Evolutionary conservation across 2,329 filamentous ascomycete species (phyloP).

Genomic region (Penicillium nordicum): DNA sequence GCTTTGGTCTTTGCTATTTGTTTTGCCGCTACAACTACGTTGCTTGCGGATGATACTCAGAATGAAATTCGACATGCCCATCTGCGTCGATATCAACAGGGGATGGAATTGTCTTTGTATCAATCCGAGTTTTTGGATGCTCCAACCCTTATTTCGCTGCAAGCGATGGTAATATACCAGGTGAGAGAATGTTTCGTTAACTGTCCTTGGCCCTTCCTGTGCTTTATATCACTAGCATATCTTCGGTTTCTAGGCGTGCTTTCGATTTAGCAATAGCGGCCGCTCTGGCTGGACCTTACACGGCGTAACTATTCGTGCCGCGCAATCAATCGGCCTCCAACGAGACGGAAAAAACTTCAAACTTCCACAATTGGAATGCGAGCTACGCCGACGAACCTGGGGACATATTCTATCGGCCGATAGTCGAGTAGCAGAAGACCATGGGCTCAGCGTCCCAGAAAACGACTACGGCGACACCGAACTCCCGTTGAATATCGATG

Average conservation of each 20-base stretch:
- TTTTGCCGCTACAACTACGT: conserved; percentile 24
- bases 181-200: conserved; percentile 20
- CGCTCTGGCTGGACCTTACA: conserved; percentile 48
- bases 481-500: conserved; percentile 50
- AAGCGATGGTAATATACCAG: conserved; percentile 39
- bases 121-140: conserved; percentile 42
- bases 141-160: conserved; percentile 33
- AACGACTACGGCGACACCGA: conserved; percentile 42
- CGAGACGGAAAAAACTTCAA: conserved; percentile 51
- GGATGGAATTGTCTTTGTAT: conserved; percentile 41
- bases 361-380: conserved; percentile 51
- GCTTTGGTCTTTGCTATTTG: conserved; percentile 30
- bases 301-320: conserved; percentile 51
- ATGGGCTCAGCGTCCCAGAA: conserved; percentile 54
- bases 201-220: not conserved
- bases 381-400: conserved; percentile 54
- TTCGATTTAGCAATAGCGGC: conserved; percentile 21
- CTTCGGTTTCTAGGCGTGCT: conserved; percentile 14
- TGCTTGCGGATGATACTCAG: conserved; percentile 16
- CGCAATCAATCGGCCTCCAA: conserved; percentile 50
- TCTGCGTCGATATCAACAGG: conserved; percentile 23
- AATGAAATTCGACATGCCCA: conserved; percentile 13
- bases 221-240: not conserved
- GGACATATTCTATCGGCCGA: conserved; percentile 49
- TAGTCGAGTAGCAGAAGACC: conserved; percentile 55